Evolutionary conservation across 352 stramenopile species (phyloP).

Genomic region (Pythium guiyangense): DNA sequence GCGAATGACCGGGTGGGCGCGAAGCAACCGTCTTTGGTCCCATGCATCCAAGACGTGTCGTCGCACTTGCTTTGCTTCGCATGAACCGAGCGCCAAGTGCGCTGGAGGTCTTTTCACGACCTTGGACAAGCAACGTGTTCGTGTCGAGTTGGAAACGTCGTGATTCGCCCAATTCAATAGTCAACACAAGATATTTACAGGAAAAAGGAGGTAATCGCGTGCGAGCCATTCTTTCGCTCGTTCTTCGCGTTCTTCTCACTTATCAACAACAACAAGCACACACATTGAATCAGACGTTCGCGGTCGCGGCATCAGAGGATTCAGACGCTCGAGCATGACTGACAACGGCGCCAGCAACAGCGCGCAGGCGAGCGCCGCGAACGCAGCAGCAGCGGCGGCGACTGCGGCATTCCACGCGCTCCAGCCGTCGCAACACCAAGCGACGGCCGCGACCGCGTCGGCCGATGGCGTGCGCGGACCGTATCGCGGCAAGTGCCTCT

Average conservation of each 20-base stretch:
- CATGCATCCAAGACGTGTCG: not conserved
- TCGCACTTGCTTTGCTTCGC: not conserved
- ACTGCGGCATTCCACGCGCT: not conserved
- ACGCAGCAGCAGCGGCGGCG: not conserved
- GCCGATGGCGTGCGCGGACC: conserved; percentile 2
- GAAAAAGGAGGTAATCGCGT: too few relatives aligned
- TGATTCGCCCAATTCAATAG: not conserved
- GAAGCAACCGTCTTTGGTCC: not conserved
- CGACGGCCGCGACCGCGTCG: not conserved
- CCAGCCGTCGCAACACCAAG: not conserved
- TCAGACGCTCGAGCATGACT: conserved; percentile 7
- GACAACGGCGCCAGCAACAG: not conserved
- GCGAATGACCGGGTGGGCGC: not conserved
- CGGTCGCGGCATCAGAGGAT: conserved; percentile 4
- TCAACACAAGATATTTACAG: not conserved
- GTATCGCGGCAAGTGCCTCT: conserved; percentile 76
- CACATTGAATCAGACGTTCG: conserved; percentile 4
- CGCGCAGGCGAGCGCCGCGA: too few relatives aligned
- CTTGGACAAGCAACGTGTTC: too few relatives aligned
- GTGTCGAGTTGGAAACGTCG: not conserved
- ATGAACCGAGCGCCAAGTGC: too few relatives aligned
- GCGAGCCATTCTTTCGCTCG: not conserved
- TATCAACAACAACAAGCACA: too few relatives aligned
- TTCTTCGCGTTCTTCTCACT: not conserved
- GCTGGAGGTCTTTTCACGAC: too few relatives aligned